phyloP scores from a whole-genome alignment of 2,329 filamentous ascomycete species.

The Alternaria sp. region DNA sequence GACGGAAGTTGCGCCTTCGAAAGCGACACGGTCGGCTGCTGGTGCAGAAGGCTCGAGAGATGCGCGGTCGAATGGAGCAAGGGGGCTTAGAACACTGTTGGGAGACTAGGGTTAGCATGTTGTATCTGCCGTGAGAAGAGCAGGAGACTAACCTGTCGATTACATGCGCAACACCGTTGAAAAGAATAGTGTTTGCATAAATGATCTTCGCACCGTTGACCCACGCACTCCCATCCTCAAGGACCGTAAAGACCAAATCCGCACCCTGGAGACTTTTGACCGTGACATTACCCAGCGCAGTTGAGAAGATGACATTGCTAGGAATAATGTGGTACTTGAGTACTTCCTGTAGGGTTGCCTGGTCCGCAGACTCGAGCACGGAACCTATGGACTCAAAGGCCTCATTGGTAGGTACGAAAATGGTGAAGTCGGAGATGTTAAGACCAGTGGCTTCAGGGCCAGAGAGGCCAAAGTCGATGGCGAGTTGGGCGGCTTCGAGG shows the following conservation, averaged over 20 bases:
- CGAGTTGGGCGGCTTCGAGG: constrained; percentile 23
- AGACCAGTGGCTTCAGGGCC: constrained; percentile 25
- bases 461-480: constrained; percentile 31
- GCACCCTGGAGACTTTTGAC: constrained; percentile 32
- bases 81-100: constrained; percentile 25
- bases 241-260: constrained; percentile 35
- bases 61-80: constrained; percentile 29
- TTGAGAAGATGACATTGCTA: constrained; percentile 37
- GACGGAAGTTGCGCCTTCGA: constrained; percentile 30
- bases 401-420: constrained; percentile 79
- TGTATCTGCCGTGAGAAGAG: too few species aligned
- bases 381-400: constrained; percentile 71
- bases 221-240: constrained; percentile 35
- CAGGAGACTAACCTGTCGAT: constrained; percentile 30
- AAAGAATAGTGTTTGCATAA: constrained; percentile 37
- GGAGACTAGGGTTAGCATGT: neutral
- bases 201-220: constrained; percentile 38
- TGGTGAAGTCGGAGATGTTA: constrained; percentile 70
- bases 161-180: constrained; percentile 38
- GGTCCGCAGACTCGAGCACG: constrained; percentile 28
- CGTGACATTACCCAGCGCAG: constrained; percentile 36
- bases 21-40: constrained; percentile 32
- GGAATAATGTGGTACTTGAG: constrained; percentile 41
- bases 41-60: constrained; percentile 27
- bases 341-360: constrained; percentile 31